These are phyloP conservation scores for Suhomyces tanzawaensis DNA, from an alignment of 805 yeast genomes.

Conservation along the genomic window DNA sequence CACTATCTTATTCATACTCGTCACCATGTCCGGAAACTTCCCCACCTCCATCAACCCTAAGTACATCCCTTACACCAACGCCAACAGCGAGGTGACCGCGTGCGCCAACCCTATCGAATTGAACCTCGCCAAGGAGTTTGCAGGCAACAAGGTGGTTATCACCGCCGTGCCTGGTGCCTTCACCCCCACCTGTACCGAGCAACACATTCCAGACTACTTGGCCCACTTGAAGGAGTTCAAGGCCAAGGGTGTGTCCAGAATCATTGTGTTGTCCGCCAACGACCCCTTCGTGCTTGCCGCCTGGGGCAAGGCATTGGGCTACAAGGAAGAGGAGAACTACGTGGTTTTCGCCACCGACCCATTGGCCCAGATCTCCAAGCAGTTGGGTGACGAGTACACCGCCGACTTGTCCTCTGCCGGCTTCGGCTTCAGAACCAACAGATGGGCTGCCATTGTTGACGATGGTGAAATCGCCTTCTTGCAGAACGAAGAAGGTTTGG, in stretches of 20 bases:
- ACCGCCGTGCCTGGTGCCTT: conserved; percentile 86
- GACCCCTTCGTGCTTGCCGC: conserved; percentile 71
- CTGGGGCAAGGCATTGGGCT: conserved; percentile 58
- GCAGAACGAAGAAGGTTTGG: conserved; percentile 25
- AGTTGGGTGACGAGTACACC: conserved; percentile 52
- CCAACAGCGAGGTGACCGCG: conserved; percentile 33
- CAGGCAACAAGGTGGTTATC: conserved; percentile 58
- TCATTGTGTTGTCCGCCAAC: conserved; percentile 64
- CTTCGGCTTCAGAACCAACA: conserved; percentile 57
- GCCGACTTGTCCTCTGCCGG: conserved; percentile 54
- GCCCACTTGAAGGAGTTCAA: conserved; percentile 48
- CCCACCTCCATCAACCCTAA: conserved; percentile 37
- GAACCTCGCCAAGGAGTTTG: conserved; percentile 29
- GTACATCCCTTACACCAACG: conserved; percentile 42
- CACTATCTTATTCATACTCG: too few relatives aligned
- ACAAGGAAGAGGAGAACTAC: conserved; percentile 29
- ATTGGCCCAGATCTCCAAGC: conserved; percentile 53
- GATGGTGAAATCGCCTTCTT: conserved; percentile 39
- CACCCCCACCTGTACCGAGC: conserved; percentile 75
- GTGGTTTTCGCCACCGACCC: conserved; percentile 67
- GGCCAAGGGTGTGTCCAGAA: conserved; percentile 59
- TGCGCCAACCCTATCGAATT: conserved; percentile 38
- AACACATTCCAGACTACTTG: conserved; percentile 70
- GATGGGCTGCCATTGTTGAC: conserved; percentile 72
- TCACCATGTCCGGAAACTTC: conserved; percentile 14